These are phyloP conservation scores for Monosporascus ibericus DNA, from an alignment of 2,329 filamentous ascomycete species.

Conservation along the genomic window DNA sequence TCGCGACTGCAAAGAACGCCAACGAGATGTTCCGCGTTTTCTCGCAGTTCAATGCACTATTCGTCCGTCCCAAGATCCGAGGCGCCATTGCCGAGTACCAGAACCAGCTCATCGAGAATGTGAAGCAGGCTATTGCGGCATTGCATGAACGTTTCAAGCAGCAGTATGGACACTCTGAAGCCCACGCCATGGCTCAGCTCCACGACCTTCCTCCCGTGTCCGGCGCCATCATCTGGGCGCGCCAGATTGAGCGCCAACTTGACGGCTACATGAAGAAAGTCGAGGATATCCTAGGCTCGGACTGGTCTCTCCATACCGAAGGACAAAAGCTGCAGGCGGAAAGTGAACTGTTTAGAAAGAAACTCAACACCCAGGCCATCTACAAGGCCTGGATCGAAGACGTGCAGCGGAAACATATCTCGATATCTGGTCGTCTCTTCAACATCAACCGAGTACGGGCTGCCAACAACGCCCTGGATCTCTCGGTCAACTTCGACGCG, in stretches of 20 bases:
- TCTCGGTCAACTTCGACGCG: constrained; percentile 92
- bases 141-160: constrained; percentile 98
- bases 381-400: constrained; percentile 95
- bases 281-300: constrained; percentile 91
- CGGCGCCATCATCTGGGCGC: constrained; percentile 94
- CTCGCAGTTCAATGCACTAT: constrained; percentile 98
- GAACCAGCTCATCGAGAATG: constrained; percentile 94
- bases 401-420: constrained; percentile 80
- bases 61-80: constrained; percentile 97
- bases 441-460: constrained; percentile 82
- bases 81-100: constrained; percentile 98
- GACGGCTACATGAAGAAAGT: constrained; percentile 98
- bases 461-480: constrained; percentile 81
- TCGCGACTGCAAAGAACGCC: constrained; percentile 92
- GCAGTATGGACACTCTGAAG: constrained; percentile 96
- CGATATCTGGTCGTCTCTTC: constrained; percentile 88
- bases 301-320: constrained; percentile 91
- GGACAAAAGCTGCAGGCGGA: constrained; percentile 90
- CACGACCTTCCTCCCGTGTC: constrained; percentile 93
- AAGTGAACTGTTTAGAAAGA: constrained; percentile 90
- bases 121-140: constrained; percentile 89
- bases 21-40: constrained; percentile 99
- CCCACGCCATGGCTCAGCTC: constrained; percentile 95
- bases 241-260: constrained; percentile 93
- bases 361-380: constrained; percentile 87